phyloP scores from a whole-genome alignment of 2,329 filamentous ascomycete genomes.

The Microdochium paspali region DNA sequence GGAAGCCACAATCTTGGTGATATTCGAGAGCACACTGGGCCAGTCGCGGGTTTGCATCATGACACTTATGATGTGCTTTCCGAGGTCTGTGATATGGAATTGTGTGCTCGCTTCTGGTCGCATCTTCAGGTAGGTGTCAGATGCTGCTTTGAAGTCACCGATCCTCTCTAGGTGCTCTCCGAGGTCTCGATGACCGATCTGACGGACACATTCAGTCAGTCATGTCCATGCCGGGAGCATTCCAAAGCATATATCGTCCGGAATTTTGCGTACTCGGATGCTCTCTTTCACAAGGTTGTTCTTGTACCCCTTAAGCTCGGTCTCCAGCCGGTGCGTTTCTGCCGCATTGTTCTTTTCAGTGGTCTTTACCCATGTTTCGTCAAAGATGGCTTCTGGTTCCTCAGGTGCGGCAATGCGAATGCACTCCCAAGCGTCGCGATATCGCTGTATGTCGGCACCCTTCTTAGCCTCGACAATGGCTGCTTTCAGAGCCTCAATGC shows the following conservation, averaged over 20 bases:
- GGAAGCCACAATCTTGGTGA: slow-evolving; percentile 53
- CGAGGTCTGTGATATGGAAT: slow-evolving; percentile 76
- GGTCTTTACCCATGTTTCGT: slow-evolving; percentile 66
- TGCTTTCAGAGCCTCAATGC: slow-evolving; percentile 69
- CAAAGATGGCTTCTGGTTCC: slow-evolving; percentile 57
- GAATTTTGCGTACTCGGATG: slow-evolving; percentile 58
- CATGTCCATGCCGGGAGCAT: neutral
- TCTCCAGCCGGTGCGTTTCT: slow-evolving; percentile 69
- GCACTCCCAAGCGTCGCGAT: slow-evolving; percentile 57
- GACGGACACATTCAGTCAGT: slow-evolving; percentile 6
- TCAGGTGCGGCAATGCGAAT: slow-evolving; percentile 54
- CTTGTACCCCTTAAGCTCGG: slow-evolving; percentile 84
- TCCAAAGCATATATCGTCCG: neutral
- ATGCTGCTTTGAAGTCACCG: slow-evolving; percentile 63
- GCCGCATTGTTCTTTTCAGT: slow-evolving; percentile 56
- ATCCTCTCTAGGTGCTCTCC: slow-evolving; percentile 73
- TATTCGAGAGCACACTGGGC: slow-evolving; percentile 51
- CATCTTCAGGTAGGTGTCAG: slow-evolving; percentile 77
- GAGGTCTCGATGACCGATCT: slow-evolving; percentile 94
- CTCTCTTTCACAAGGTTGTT: slow-evolving; percentile 97
- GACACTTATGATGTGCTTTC: slow-evolving; percentile 67
- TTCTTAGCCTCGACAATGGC: slow-evolving; percentile 68
- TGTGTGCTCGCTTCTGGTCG: slow-evolving; percentile 78
- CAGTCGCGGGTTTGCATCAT: slow-evolving; percentile 72
- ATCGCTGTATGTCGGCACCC: slow-evolving; percentile 64